Base-by-base conservation (phyloP, 169 alveolate genomes). In the Theileria sp. region DNA sequence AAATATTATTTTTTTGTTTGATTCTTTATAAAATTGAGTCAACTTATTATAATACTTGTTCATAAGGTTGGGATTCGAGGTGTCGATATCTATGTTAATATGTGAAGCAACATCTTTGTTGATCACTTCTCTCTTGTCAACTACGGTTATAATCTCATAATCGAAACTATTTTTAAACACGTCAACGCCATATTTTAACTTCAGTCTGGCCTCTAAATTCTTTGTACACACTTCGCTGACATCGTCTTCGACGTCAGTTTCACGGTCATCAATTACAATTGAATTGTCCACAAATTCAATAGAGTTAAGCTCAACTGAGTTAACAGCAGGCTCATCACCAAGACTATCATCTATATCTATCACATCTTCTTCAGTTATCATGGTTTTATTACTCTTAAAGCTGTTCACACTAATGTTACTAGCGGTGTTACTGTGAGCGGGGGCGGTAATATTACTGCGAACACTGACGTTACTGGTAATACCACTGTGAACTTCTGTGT, bases 61-160 rank as follows among this genome's bases (percentile, higher is more conserved):
- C 54, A 44, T 44, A 7, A 44, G 54, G 54, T 44, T 44, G 19
- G 54, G 54, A 13, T 13, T 44, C 17, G 17, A 13, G 19, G 54
- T 44, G 54, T 44, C 54, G 15, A 44, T 44, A 44, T 44, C 17
- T 1, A 44, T 13, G 12, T 44, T 44, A 44, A 7, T 44, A 1
- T 44, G 54, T 44, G 36, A 32, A 32, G 8, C 54, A 44, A 44
- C 54, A 30, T 80, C 79, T 9, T 86, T 32, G 28, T 88, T 93
- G 38, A 85, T 71, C 28, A 91, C 26, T 38, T 91, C 94, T 61
- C 94, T 67, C 80, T 87, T 91, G 71, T 91, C 94, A 44, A 91
- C 91, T 15, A 87, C 92, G 67, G 91, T 87, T 50, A 91, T 67
- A 36, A 91, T 77, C 70, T 91, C 93, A 25, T 80, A 91, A 30